Evolutionary conservation across 2,329 filamentous ascomycete genomes (phyloP).

Genomic region (Diaporthe ilicicola): DNA sequence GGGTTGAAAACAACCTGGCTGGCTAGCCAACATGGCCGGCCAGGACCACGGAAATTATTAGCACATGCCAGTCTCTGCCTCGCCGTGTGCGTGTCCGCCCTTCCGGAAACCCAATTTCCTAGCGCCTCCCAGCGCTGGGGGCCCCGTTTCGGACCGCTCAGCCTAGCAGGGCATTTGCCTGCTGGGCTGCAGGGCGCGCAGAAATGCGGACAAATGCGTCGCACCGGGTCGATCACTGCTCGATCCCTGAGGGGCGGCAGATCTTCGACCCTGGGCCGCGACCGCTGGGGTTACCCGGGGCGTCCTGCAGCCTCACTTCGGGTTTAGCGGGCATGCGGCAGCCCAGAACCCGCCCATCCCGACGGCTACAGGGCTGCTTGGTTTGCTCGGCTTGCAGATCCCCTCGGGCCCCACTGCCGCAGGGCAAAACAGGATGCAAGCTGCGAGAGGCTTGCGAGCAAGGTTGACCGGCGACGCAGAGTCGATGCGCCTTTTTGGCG

Average conservation of each 20-base stretch:
- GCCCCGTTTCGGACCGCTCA: constrained; percentile 20
- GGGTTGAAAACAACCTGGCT: neutral
- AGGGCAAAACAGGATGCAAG: constrained; percentile 8
- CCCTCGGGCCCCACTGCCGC: neutral
- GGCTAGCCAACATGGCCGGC: neutral
- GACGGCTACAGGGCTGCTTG: constrained; percentile 12
- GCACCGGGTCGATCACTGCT: constrained; percentile 21
- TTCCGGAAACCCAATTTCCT: constrained; percentile 16
- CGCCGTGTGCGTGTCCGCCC: neutral
- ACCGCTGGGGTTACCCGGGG: neutral
- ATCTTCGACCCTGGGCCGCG: constrained; percentile 11
- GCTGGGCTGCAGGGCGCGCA: constrained; percentile 9
- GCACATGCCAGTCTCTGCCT: neutral
- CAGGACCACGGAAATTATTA: neutral
- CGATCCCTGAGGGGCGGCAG: constrained; percentile 16
- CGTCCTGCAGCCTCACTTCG: constrained; percentile 19
- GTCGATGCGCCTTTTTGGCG: neutral
- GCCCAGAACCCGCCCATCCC: constrained; percentile 1
- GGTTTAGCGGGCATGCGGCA: constrained; percentile 1
- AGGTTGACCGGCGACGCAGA: constrained; percentile 8
- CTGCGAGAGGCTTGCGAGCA: constrained; percentile 9
- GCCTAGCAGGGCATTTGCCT: constrained; percentile 23
- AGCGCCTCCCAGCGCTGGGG: constrained; percentile 20
- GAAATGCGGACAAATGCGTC: constrained; percentile 2
- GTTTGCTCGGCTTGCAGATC: neutral